Evolutionary conservation across 331 rosid genomes (phyloP).

Genomic region (Stylosanthes scabra): DNA sequence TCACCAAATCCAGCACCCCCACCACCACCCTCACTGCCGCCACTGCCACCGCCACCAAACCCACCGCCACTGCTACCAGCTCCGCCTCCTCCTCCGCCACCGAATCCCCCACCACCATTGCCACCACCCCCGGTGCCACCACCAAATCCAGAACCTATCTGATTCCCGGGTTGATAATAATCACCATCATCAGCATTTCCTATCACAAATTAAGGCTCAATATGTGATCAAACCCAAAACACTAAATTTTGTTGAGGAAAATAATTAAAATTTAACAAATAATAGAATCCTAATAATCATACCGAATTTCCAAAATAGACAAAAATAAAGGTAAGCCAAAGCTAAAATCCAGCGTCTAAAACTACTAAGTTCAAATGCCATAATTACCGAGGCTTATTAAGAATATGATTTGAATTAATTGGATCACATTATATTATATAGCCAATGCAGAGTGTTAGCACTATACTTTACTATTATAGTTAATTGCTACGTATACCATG

Average conservation of each 20-base stretch:
- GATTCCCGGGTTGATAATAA: background rate
- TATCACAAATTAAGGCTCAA: constrained; percentile 31
- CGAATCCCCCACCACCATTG: constrained; percentile 8
- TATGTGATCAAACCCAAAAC: background rate
- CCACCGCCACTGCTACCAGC: background rate
- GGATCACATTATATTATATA: constrained; percentile 35
- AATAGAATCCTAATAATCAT: constrained; percentile 4
- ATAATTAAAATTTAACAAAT: too few species aligned
- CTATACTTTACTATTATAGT: constrained; percentile 17
- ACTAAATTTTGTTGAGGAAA: background rate
- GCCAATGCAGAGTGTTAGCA: constrained; percentile 13
- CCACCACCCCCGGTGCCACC: constrained; percentile 19
- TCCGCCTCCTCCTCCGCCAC: background rate
- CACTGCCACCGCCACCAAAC: background rate
- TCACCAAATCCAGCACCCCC: constrained; percentile 36
- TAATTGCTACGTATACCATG: constrained; percentile 35
- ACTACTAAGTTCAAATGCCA: constrained; percentile 49
- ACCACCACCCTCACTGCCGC: background rate
- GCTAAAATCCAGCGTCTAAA: constrained; percentile 46
- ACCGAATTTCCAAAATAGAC: constrained; percentile 55
- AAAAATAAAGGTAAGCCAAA: constrained; percentile 43
- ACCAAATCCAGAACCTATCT: constrained; percentile 30
- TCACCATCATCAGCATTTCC: constrained; percentile 51
- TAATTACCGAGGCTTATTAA: constrained; percentile 37
- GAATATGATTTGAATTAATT: constrained; percentile 10